Evolutionary conservation across 208 protist genomes (phyloP).

Genomic region (Kentomonas sorsogonicus): DNA sequence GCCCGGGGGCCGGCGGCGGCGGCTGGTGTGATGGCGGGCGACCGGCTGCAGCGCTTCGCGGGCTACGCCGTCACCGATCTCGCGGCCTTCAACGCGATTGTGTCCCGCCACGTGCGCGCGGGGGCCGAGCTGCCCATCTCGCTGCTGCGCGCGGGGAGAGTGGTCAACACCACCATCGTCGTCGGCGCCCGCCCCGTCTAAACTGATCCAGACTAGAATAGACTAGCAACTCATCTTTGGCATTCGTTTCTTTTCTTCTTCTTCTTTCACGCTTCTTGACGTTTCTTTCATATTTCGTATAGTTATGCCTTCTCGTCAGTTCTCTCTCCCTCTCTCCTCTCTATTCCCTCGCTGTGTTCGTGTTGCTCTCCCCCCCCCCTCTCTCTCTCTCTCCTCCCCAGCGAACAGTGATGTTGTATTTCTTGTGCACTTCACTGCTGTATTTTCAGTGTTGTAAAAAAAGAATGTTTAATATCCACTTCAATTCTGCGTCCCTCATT

Average conservation of each 20-base stretch:
- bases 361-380: slow-evolving; percentile 5
- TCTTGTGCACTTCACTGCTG: slow-evolving; percentile 15
- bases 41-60: slow-evolving; percentile 74
- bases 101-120: slow-evolving; percentile 56
- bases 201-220: slow-evolving; percentile 6
- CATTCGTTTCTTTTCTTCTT: slow-evolving; percentile 21
- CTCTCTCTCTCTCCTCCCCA: not conserved
- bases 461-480: not conserved
- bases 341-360: slow-evolving; percentile 5
- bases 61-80: slow-evolving; percentile 83
- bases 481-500: not conserved
- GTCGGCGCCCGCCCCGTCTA: slow-evolving; percentile 18
- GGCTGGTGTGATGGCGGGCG: slow-evolving; percentile 55
- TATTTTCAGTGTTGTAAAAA: not conserved
- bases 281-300: not conserved
- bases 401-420: not conserved
- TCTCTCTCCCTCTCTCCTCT: slow-evolving; percentile 10
- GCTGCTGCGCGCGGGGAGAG: slow-evolving; percentile 33
- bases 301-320: slow-evolving; percentile 1
- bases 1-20: slow-evolving; percentile 41
- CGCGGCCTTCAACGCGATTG: slow-evolving; percentile 77
- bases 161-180: slow-evolving; percentile 22
- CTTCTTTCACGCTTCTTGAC: slow-evolving; percentile 3
- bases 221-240: slow-evolving; percentile 2
- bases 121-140: slow-evolving; percentile 48